Base-by-base conservation (phyloP, 1,139 yeast species). In the Yamadazyma dushanensis region DNA sequence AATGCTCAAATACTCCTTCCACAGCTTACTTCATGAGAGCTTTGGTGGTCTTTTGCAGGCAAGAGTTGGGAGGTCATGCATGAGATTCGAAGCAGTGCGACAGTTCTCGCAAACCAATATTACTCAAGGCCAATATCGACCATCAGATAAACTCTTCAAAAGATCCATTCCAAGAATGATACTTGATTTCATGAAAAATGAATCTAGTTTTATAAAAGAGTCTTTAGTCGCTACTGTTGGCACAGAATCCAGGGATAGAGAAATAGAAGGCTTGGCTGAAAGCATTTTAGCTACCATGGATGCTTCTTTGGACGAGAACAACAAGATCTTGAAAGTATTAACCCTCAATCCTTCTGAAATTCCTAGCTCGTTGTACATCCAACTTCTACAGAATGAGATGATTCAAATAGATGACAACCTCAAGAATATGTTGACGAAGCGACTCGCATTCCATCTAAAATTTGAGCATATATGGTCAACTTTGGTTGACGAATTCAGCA, bases 311-410 rank as follows among this genome's bases (percentile, higher is more conserved):
- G 74, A 66, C 38, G 49, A 46, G 25, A 53, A 61, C 36, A 63
- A 59, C 39, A 56, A 56, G 34, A 49, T 69, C 16, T 49, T 53
- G 26, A 47, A 56, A 14, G 45, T 66, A 13, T 47, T 69, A 20
- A 53, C 66, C 0, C 60, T 57, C 43, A 61, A 59, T 33, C 73
- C 74, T 1, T 45, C 55, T 7, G 41, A 54, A 8, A 53, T 69
- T 10, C 63, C 61, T 30, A 63, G 69, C 5, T 39, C 44, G 9
- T 37, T 66, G 26, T 61, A 66, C 38, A 34, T 57, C 7, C 43
- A 51, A 19, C 56, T 54, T 34, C 53, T 54, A 35, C 41, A 50
- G 10, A 39, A 44, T 13, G 26, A 54, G 14, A 48, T 49, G 4
- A 43, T 43, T 2, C 47, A 47, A 1, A 39, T 62, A 11, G 62